phyloP scores from a whole-genome alignment of 768 basidiomycete genomes.

The Mycena albidolilacea region DNA sequence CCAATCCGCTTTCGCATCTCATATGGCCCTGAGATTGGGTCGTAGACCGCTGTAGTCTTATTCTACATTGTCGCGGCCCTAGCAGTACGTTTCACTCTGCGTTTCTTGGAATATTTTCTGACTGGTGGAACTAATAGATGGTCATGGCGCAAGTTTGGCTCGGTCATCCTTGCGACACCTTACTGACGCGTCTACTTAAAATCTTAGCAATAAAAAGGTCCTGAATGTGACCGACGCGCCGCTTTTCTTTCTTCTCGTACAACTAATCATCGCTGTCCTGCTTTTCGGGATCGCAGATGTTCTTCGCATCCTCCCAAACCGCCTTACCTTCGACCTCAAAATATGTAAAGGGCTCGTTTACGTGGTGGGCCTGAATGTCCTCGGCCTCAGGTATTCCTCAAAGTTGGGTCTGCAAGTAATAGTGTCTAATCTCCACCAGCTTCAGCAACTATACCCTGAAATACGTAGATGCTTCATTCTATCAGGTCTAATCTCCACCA shows the following conservation, averaged over 20 bases:
- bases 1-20: neutral
- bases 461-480: conserved; percentile 75
- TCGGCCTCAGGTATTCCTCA: conserved; percentile 74
- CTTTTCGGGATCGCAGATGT: conserved; percentile 61
- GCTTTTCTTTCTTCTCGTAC: conserved; percentile 77
- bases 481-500: conserved; percentile 38
- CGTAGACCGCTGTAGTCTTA: conserved; percentile 66
- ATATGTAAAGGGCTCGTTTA: conserved; percentile 70
- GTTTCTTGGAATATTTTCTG: conserved; percentile 16
- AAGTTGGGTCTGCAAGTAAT: neutral
- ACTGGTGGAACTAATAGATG: conserved; percentile 20
- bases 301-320: conserved; percentile 62
- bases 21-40: conserved; percentile 16
- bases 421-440: conserved; percentile 45
- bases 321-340: conserved; percentile 61
- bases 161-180: neutral
- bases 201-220: conserved; percentile 77
- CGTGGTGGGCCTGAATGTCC: conserved; percentile 69
- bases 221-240: conserved; percentile 69
- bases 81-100: conserved; percentile 59
- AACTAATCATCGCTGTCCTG: conserved; percentile 75
- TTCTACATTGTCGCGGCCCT: conserved; percentile 79
- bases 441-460: conserved; percentile 78
- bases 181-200: neutral
- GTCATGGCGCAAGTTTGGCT: conserved; percentile 28